Conservation (phyloP, 2,329 filamentous ascomycete genomes). For the Huntiella savannae region DNA sequence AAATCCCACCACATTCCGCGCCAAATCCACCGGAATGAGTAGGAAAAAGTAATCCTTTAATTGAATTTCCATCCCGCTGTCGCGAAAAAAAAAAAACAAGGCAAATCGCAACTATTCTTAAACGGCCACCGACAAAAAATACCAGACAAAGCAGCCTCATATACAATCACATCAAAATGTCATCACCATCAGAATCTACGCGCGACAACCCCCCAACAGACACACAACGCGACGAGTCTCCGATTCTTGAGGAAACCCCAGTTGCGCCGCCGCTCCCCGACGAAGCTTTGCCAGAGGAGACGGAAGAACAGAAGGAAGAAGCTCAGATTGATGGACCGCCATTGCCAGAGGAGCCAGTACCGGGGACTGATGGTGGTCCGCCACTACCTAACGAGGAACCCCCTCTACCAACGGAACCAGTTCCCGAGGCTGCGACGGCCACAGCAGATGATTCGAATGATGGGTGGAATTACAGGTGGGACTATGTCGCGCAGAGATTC, state of each 20-base stretch:
- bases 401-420: slow-evolving; percentile 9
- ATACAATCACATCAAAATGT: no score
- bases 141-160: no score
- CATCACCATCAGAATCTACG: no score
- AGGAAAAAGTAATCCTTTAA: no score
- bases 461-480: slow-evolving; percentile 72
- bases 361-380: neutral
- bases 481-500: slow-evolving; percentile 45
- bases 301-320: neutral
- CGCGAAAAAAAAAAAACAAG: neutral
- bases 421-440: slow-evolving; percentile 1
- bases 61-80: no score
- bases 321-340: neutral
- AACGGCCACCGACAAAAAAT: no score
- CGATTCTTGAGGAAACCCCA: neutral
- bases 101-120: no score
- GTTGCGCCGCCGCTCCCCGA: slow-evolving; percentile 22
- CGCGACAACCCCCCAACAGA: no score
- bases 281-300: slow-evolving; percentile 32
- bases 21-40: no score
- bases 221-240: slow-evolving; percentile 8
- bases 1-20: no score
- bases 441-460: slow-evolving; percentile 25
- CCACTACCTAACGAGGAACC: slow-evolving; percentile 9
- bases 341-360: slow-evolving; percentile 5